Conservation (phyloP, 768 basidiomycete genomes). For the Tubosaeta sp. region DNA sequence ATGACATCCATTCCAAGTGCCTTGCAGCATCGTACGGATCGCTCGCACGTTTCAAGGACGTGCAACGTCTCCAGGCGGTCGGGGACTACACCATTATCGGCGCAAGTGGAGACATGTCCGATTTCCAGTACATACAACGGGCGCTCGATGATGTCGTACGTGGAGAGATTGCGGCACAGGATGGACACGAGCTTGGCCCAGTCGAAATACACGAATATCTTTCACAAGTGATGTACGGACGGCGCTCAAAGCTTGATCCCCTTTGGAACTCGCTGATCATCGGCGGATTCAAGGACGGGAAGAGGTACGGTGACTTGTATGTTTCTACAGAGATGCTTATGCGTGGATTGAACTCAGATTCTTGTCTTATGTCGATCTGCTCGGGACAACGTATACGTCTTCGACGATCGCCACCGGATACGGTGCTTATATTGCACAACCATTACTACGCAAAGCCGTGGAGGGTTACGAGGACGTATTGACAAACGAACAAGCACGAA, state of each 20-base stretch:
- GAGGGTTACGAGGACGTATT: constrained; percentile 74
- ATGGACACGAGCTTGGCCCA: constrained; percentile 82
- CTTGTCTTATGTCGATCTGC: constrained; percentile 88
- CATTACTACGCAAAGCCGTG: constrained; percentile 84
- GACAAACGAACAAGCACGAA: constrained; percentile 72
- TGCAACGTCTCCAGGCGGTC: constrained; percentile 82
- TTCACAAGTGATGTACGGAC: constrained; percentile 83
- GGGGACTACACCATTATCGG: constrained; percentile 85
- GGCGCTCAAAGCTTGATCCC: constrained; percentile 86
- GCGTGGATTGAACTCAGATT: constrained; percentile 51
- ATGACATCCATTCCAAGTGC: not conserved
- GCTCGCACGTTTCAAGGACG: constrained; percentile 92
- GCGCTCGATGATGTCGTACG: constrained; percentile 73
- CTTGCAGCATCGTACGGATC: constrained; percentile 89
- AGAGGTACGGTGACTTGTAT: constrained; percentile 48
- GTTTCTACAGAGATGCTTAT: not conserved
- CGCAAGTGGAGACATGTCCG: constrained; percentile 94
- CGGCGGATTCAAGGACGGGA: constrained; percentile 83
- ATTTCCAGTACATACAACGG: constrained; percentile 90
- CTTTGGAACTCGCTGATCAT: constrained; percentile 94
- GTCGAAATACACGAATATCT: constrained; percentile 92
- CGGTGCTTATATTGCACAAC: constrained; percentile 90
- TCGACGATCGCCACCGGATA: constrained; percentile 95
- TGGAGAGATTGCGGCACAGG: constrained; percentile 76
- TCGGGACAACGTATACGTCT: constrained; percentile 94